Percentiles rank a stretch among this genome's conserved stretches.
Evolutionary conservation across 106 monocot genomes (phyloP).

Genomic region (Ottelia alismoides): DNA sequence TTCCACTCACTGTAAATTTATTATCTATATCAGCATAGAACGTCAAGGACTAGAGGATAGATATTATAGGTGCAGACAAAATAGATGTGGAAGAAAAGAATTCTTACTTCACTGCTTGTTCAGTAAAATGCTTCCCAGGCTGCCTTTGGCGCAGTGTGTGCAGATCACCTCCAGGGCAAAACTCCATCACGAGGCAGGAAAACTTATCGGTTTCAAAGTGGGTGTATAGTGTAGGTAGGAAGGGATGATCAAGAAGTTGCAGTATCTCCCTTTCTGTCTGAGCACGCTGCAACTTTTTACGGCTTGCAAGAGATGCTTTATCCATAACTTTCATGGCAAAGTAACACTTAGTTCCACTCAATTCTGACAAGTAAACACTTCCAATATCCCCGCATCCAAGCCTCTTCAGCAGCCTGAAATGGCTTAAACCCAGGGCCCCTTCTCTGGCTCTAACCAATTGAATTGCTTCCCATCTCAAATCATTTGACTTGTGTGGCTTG

Average conservation of each 20-base stretch:
- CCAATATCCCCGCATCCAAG: constrained; percentile 22
- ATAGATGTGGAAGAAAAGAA: neutral
- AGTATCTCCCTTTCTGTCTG: constrained; percentile 21
- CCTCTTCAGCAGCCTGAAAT: constrained; percentile 18
- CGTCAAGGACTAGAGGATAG: too few relatives aligned
- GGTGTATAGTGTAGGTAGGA: constrained; percentile 17
- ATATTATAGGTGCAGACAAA: too few relatives aligned
- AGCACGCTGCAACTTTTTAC: constrained; percentile 20
- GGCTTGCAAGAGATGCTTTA: constrained; percentile 19
- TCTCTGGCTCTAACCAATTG: constrained; percentile 12
- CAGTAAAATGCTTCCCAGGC: constrained; percentile 15
- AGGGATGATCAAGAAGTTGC: constrained; percentile 20
- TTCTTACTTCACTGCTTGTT: constrained; percentile 17
- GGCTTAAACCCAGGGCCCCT: constrained; percentile 11
- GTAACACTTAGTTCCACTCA: constrained; percentile 15
- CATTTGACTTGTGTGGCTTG: constrained; percentile 18
- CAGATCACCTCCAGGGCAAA: constrained; percentile 18
- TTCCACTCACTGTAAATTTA: too few relatives aligned
- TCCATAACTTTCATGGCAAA: constrained; percentile 25
- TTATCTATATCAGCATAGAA: too few relatives aligned
- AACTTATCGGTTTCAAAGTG: constrained; percentile 25
- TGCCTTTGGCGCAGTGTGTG: constrained; percentile 18
- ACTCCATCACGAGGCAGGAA: constrained; percentile 22
- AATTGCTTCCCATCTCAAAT: constrained; percentile 19
- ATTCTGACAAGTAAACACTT: constrained; percentile 21